Evolutionary conservation across 805 yeast genomes (phyloP).

Genomic region (Pichia nanzhaoensis): DNA sequence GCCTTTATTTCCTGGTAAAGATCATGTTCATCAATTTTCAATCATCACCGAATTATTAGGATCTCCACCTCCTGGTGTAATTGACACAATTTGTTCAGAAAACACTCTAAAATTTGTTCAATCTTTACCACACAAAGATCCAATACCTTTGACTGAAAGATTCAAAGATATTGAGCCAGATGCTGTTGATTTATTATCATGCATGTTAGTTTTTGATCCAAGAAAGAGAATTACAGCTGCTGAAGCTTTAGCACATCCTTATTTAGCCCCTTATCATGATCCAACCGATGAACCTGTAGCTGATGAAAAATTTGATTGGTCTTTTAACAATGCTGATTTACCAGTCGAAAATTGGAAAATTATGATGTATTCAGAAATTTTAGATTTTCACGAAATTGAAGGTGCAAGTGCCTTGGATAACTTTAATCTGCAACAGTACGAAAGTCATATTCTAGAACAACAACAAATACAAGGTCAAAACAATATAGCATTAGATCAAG

Average conservation of each 20-base stretch:
- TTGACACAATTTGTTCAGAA: constrained; percentile 92
- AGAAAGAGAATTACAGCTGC: constrained; percentile 90
- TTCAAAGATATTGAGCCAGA: constrained; percentile 76
- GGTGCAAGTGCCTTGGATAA: constrained; percentile 29
- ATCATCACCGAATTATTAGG: constrained; percentile 91
- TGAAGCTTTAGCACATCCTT: constrained; percentile 83
- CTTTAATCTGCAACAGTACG: constrained; percentile 14
- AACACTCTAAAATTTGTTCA: constrained; percentile 91
- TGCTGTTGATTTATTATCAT: constrained; percentile 80
- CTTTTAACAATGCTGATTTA: constrained; percentile 93
- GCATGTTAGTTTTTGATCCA: constrained; percentile 93
- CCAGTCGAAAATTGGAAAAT: constrained; percentile 98
- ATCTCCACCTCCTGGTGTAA: constrained; percentile 93
- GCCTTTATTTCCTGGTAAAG: constrained; percentile 80
- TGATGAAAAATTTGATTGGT: constrained; percentile 92
- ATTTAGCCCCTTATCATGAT: constrained; percentile 92
- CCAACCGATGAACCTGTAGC: constrained; percentile 97
- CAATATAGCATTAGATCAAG: constrained; percentile 11
- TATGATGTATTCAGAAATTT: constrained; percentile 96
- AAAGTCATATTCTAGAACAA: constrained; percentile 22
- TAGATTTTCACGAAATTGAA: constrained; percentile 91
- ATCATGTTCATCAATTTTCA: constrained; percentile 96
- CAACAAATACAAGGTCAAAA: constrained; percentile 17
- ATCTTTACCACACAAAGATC: constrained; percentile 86
- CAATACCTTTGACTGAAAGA: constrained; percentile 79